Conservation (phyloP, 306 rosid genomes). For the Cicer yamashitae region DNA sequence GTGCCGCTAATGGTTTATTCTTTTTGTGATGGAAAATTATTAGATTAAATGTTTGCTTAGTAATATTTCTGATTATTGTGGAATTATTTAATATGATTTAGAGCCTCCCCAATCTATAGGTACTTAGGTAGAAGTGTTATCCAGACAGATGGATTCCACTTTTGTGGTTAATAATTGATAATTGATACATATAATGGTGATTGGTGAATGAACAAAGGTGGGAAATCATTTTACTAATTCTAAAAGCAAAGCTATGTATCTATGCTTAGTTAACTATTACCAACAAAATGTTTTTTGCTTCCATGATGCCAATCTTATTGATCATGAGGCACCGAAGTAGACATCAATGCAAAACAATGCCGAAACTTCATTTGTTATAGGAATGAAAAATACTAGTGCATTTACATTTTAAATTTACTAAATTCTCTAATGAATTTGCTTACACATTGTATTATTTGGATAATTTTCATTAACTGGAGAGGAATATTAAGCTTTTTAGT, state of each 20-base stretch:
- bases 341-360: neutral
- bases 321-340: constrained; percentile 1
- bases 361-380: neutral
- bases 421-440: neutral
- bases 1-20: neutral
- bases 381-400: constrained; percentile 1
- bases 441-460: neutral
- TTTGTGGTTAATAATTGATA: neutral
- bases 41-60: neutral
- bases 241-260: neutral
- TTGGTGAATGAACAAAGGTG: neutral
- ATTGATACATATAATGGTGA: neutral
- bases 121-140: neutral
- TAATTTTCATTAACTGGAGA: neutral
- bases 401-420: constrained; percentile 2
- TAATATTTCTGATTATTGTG: neutral
- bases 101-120: neutral
- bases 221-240: constrained; percentile 1
- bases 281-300: neutral
- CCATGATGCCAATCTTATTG: neutral
- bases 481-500: neutral
- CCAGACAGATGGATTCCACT: neutral
- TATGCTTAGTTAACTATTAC: neutral
- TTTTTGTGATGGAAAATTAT: neutral
- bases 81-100: constrained; percentile 14